A percentile compares a stretch with the other conserved stretches of the same genome.
phyloP scores from a whole-genome alignment of 1,139 yeast species.

The Hansenula anomala region DNA sequence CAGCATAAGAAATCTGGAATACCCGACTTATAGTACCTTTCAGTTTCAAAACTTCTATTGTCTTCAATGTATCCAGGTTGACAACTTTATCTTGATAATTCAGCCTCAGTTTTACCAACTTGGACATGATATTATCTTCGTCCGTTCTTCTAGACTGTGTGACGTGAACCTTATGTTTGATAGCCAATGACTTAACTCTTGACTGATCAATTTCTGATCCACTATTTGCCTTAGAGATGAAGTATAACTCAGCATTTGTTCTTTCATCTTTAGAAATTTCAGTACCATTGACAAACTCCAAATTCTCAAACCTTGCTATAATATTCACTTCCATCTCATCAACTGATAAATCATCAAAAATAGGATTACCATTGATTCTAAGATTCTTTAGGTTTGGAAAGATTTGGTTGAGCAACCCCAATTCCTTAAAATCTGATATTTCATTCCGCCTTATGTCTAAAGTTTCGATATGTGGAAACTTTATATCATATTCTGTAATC shows the following conservation, averaged over 20 bases:
- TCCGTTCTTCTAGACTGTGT: background rate
- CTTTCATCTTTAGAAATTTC: slow-evolving; percentile 42
- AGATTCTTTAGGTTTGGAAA: slow-evolving; percentile 40
- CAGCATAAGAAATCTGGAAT: slow-evolving; percentile 13
- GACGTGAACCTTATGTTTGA: slow-evolving; percentile 8
- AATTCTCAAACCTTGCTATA: slow-evolving; percentile 42
- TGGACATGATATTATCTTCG: background rate
- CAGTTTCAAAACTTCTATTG: slow-evolving; percentile 18
- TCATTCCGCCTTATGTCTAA: slow-evolving; percentile 48
- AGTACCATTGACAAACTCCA: slow-evolving; percentile 54
- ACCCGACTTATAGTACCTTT: slow-evolving; percentile 25
- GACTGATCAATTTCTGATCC: background rate
- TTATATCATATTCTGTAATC: background rate
- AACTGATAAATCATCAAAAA: slow-evolving; percentile 29
- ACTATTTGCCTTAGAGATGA: slow-evolving; percentile 43
- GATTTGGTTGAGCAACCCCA: slow-evolving; percentile 35
- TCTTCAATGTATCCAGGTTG: slow-evolving; percentile 3
- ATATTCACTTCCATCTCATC: slow-evolving; percentile 37
- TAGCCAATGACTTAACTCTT: background rate
- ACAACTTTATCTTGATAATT: slow-evolving; percentile 3
- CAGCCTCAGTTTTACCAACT: slow-evolving; percentile 12
- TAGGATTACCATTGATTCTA: slow-evolving; percentile 49
- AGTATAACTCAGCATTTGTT: slow-evolving; percentile 62
- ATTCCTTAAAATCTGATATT: slow-evolving; percentile 40
- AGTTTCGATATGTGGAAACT: slow-evolving; percentile 6